Evolutionary conservation across 2,329 filamentous ascomycete species (phyloP), one percentile per base, ranked within the genome.

Genomic region (Arthroderma sp.): DNA sequence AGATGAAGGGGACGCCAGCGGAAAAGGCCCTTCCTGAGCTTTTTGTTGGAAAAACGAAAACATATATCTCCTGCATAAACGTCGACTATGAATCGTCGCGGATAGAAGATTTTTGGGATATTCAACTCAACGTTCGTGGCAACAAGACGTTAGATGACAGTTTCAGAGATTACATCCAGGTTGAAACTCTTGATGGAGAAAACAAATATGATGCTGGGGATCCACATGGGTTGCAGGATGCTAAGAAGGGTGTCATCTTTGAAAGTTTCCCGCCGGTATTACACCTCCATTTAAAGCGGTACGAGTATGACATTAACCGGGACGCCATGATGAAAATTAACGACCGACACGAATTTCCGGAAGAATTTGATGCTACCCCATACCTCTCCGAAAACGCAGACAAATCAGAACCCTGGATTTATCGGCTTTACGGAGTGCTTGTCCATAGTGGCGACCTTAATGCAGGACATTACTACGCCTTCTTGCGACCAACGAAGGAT

Each of bases 241-340:
- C 91, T 42, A 88, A 86, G 69, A 98, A 98, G 65, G 91, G 91
- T 43, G 91, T 95, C 53, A 95, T 98, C 50, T 98, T 98, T 61
- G 86, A 87, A 43, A 53, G 44, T 29, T 53, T 54, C 33, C 51
- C 52, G 11, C 50, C 48, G n/a, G 52, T 54, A 28, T 37, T 54
- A 34, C 51, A 52, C 41, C 42, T 54, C 7, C 50, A 54, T 31
- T 40, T 54, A 10, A 53, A 96, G 68, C 83, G 91, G 43, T 98
- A 98, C 63, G 87, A 98, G 62, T 98, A 98, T 66, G 91, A 98
- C 65, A 84, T 95, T 56, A 83, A 94, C 54, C 80, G 86, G 55
- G 89, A 96, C 59, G 87, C 86, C 51, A 95, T 96, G 85, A 95
- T 94, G 83, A 98, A 98, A 68, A 87, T 98, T 58, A 70, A 70